Evolutionary conservation across 495 filamentous ascomycete species (phyloP).

Genomic region (Neurospora tetraspora): DNA sequence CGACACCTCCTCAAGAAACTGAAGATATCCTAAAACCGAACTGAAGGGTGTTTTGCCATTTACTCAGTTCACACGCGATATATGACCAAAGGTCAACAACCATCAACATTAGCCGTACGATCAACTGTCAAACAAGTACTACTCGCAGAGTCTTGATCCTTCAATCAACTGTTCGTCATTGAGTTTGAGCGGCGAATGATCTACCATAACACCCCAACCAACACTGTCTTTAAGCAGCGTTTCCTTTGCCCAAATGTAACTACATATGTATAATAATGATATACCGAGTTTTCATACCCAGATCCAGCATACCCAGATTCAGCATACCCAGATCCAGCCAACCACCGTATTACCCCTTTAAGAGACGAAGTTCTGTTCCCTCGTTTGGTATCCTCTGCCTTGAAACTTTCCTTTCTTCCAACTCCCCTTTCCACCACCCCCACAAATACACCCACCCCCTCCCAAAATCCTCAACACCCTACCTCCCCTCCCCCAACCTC

Average conservation of each 20-base stretch:
- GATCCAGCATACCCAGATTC: neutral
- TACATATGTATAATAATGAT: neutral
- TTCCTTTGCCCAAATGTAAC: neutral
- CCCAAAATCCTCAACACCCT: too few relatives aligned
- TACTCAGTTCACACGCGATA: too few relatives aligned
- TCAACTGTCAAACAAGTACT: too few relatives aligned
- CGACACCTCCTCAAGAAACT: too few relatives aligned
- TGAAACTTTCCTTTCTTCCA: neutral
- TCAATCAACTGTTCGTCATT: too few relatives aligned
- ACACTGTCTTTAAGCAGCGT: neutral
- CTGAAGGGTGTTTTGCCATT: too few relatives aligned
- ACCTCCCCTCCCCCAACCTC: slow-evolving; percentile 12
- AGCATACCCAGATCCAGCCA: neutral
- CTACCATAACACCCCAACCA: neutral
- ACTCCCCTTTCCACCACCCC: neutral
- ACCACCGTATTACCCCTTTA: neutral
- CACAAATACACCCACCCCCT: too few relatives aligned
- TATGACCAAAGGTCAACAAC: too few relatives aligned
- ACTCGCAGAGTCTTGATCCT: too few relatives aligned
- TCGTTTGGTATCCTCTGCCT: neutral
- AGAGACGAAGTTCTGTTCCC: neutral
- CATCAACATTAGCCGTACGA: too few relatives aligned
- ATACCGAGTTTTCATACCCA: neutral
- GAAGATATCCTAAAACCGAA: too few relatives aligned
- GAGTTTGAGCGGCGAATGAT: too few relatives aligned